A percentile compares a stretch with the other conserved stretches of the same genome.
These are phyloP conservation scores for Dissophora globulifera DNA, from an alignment of 192 early-diverging fungal species.

Conservation along the genomic window DNA sequence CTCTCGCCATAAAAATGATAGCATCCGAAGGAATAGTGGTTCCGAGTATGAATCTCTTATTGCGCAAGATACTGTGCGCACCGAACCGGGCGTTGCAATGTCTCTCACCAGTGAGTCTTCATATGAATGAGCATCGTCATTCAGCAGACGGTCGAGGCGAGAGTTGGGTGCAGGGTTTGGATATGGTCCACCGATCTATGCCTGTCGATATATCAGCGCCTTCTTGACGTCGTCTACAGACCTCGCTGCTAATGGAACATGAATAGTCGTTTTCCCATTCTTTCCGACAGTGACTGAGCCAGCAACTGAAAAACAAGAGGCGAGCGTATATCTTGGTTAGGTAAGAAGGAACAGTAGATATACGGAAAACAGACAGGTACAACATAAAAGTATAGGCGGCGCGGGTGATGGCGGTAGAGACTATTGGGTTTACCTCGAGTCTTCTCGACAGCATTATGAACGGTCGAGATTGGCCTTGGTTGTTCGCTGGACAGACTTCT, in stretches of 20 bases:
- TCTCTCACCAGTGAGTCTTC: too few relatives aligned
- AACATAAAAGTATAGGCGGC: not conserved
- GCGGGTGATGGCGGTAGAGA: not conserved
- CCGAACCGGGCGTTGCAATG: not conserved
- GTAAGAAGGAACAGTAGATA: not conserved
- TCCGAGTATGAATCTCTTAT: constrained; percentile 10
- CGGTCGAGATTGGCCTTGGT: not conserved
- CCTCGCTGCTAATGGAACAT: constrained; percentile 1
- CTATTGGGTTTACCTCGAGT: not conserved
- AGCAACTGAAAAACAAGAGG: not conserved
- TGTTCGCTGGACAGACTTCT: not conserved
- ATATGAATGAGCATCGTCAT: too few relatives aligned
- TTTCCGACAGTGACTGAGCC: not conserved
- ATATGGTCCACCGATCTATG: not conserved
- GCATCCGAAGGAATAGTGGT: constrained; percentile 12
- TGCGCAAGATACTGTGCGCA: not conserved
- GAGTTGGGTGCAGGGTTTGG: constrained; percentile 8
- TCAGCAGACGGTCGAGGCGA: constrained; percentile 1
- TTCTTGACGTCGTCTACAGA: constrained; percentile 13
- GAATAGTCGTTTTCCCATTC: not conserved
- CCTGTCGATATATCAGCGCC: constrained; percentile 13
- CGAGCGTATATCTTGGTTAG: too few relatives aligned
- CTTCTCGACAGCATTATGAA: not conserved
- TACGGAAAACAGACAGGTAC: not conserved
- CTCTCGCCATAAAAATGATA: not conserved